Evolutionary conservation across 192 early-diverging fungal species (phyloP).

Genomic region (Linnemannia hyalina): DNA sequence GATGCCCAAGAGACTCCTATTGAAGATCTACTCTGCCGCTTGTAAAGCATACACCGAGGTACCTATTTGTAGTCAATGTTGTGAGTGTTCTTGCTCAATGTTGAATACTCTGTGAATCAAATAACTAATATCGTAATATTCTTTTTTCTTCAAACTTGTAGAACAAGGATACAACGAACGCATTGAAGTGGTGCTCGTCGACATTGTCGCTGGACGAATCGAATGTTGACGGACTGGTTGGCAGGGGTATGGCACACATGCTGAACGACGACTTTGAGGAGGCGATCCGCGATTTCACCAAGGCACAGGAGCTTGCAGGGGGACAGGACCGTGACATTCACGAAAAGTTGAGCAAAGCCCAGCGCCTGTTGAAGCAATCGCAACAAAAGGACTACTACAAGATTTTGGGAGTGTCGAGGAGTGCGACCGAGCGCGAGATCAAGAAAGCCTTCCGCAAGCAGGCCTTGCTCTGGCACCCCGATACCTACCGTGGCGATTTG

Average conservation of each 20-base stretch:
- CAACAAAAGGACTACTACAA: slow-evolving; percentile 96
- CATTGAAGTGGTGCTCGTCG: slow-evolving; percentile 76
- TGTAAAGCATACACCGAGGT: slow-evolving; percentile 73
- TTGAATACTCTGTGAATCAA: neutral
- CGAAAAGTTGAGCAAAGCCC: slow-evolving; percentile 72
- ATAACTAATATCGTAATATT: neutral
- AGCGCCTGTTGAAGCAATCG: slow-evolving; percentile 67
- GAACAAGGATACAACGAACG: slow-evolving; percentile 66
- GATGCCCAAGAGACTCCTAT: slow-evolving; percentile 51
- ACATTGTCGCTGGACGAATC: slow-evolving; percentile 78
- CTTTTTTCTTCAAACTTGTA: slow-evolving; percentile 23
- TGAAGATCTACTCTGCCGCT: slow-evolving; percentile 66
- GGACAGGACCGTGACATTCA: slow-evolving; percentile 67
- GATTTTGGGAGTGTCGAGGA: slow-evolving; percentile 83
- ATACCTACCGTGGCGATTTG: slow-evolving; percentile 84
- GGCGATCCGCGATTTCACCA: slow-evolving; percentile 79
- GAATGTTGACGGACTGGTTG: slow-evolving; percentile 79
- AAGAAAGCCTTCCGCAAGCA: slow-evolving; percentile 93
- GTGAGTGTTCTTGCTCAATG: too few relatives aligned
- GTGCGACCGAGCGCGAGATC: slow-evolving; percentile 83
- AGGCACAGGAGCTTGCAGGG: slow-evolving; percentile 74
- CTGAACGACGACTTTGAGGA: slow-evolving; percentile 81
- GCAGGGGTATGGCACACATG: slow-evolving; percentile 78
- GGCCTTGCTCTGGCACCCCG: slow-evolving; percentile 90
- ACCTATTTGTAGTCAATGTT: neutral